These are phyloP conservation scores for Moesziomyces sp. DNA, from an alignment of 1,284 basidiomycete genomes.

Conservation along the genomic window DNA sequence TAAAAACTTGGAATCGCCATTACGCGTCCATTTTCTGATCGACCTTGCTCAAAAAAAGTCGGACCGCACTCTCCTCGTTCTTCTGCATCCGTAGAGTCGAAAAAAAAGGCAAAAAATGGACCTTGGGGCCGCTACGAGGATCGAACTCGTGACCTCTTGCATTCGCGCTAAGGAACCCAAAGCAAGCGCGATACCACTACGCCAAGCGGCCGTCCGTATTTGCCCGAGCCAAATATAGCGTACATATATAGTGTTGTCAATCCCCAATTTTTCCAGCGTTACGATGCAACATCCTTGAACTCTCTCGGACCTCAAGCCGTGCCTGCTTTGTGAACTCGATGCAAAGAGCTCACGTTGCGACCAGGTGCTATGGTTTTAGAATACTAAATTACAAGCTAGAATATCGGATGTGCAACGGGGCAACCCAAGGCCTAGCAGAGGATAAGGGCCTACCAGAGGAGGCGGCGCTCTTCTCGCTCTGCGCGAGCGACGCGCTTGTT, in stretches of 20 bases:
- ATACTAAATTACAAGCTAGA: not conserved
- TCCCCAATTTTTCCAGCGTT: too few species aligned
- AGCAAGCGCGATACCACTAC: slow-evolving; percentile 57
- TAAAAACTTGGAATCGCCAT: slow-evolving; percentile 3
- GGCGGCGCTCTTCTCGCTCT: slow-evolving; percentile 50
- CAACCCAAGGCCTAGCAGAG: not conserved
- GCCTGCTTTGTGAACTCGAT: too few species aligned
- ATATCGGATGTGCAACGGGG: not conserved
- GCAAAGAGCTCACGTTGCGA: not conserved
- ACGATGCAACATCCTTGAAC: too few species aligned
- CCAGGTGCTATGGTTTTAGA: not conserved
- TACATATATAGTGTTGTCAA: not conserved
- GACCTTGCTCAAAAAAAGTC: slow-evolving; percentile 3
- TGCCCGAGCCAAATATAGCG: not conserved
- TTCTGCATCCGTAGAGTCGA: slow-evolving; percentile 4
- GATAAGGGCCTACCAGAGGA: slow-evolving; percentile 37
- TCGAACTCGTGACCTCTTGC: slow-evolving; percentile 59
- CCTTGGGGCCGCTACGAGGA: slow-evolving; percentile 48
- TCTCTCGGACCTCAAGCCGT: too few species aligned
- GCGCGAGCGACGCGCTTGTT: slow-evolving; percentile 56
- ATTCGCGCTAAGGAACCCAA: slow-evolving; percentile 23
- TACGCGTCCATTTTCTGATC: slow-evolving; percentile 6
- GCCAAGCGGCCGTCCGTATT: slow-evolving; percentile 43
- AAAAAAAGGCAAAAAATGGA: slow-evolving; percentile 17
- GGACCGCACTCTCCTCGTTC: not conserved